Evolutionary conservation across 1,284 basidiomycete genomes (phyloP).

Genomic region (Amylostereum chailletii): DNA sequence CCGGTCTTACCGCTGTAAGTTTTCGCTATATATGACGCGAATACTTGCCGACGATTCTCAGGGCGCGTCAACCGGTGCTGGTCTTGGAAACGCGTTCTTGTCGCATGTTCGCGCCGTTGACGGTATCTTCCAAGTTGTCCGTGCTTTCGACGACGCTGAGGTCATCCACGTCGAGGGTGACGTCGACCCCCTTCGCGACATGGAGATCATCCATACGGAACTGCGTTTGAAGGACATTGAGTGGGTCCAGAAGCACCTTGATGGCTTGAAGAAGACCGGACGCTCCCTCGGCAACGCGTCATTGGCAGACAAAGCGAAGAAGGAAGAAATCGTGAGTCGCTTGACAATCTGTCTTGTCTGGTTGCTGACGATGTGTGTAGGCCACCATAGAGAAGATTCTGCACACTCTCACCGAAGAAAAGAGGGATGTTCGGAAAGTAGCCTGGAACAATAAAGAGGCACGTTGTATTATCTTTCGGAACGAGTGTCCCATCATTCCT

Average conservation of each 20-base stretch:
- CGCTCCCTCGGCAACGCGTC: conserved; percentile 70
- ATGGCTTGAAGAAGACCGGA: conserved; percentile 66
- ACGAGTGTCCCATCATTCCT: not conserved
- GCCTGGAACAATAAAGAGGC: conserved; percentile 99
- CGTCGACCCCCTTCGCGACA: conserved; percentile 92
- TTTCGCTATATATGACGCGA: not conserved
- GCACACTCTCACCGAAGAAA: conserved; percentile 73
- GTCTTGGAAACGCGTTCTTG: conserved; percentile 96
- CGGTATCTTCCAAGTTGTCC: conserved; percentile 98
- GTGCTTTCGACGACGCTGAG: conserved; percentile 97
- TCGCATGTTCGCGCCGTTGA: conserved; percentile 97
- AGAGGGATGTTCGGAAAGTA: conserved; percentile 89
- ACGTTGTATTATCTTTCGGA: conserved; percentile 20
- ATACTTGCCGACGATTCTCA: conserved; percentile 19
- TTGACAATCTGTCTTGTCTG: not conserved
- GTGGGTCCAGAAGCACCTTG: conserved; percentile 93
- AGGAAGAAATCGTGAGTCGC: conserved; percentile 84
- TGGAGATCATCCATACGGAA: conserved; percentile 96
- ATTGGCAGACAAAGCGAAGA: conserved; percentile 91
- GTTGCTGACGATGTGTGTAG: conserved; percentile 25
- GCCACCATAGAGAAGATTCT: conserved; percentile 83
- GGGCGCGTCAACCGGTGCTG: conserved; percentile 96
- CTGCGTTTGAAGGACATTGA: conserved; percentile 96
- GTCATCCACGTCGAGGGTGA: conserved; percentile 99
- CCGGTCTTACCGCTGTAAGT: conserved; percentile 87